phyloP scores from a whole-genome alignment of 179 eudicot genomes.

The Heliamphora pulchella region DNA sequence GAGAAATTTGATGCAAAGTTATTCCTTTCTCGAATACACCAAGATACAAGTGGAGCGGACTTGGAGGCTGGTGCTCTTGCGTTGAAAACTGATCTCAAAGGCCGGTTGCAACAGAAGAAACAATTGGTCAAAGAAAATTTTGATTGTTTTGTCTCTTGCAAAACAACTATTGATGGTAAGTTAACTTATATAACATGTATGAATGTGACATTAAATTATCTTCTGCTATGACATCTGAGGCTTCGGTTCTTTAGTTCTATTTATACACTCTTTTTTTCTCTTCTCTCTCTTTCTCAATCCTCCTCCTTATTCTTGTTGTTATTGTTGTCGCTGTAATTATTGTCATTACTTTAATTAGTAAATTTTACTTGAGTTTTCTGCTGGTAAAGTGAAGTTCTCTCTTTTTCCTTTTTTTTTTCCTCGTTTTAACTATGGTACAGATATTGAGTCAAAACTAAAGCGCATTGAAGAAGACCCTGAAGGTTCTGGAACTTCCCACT shows the following conservation, averaged over 20 bases:
- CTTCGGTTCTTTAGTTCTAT: too few species aligned
- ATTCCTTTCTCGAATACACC: constrained; percentile 85
- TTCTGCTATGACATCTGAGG: background rate
- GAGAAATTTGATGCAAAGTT: constrained; percentile 83
- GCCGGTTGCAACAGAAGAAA: constrained; percentile 87
- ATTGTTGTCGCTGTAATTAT: too few species aligned
- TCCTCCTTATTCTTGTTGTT: background rate
- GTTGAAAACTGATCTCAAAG: constrained; percentile 82
- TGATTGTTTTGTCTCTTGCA: constrained; percentile 97
- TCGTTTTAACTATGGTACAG: constrained; percentile 34
- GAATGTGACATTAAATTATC: background rate
- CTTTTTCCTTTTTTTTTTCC: background rate
- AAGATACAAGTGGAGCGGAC: constrained; percentile 78
- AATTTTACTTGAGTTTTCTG: background rate
- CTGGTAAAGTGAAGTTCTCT: background rate
- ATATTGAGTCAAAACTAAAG: constrained; percentile 87
- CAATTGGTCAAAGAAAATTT: constrained; percentile 92
- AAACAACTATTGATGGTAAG: constrained; percentile 99
- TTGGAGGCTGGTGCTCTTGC: constrained; percentile 88
- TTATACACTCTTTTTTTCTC: background rate
- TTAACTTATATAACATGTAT: background rate
- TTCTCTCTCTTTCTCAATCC: background rate
- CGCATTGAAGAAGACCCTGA: constrained; percentile 98
- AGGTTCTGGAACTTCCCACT: constrained; percentile 90
- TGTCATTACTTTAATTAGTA: too few species aligned